Evolutionary conservation across 495 filamentous ascomycete genomes (phyloP), one percentile per base, ranked within the genome.

Genomic region (Umbilicaria muhlenbergii): DNA sequence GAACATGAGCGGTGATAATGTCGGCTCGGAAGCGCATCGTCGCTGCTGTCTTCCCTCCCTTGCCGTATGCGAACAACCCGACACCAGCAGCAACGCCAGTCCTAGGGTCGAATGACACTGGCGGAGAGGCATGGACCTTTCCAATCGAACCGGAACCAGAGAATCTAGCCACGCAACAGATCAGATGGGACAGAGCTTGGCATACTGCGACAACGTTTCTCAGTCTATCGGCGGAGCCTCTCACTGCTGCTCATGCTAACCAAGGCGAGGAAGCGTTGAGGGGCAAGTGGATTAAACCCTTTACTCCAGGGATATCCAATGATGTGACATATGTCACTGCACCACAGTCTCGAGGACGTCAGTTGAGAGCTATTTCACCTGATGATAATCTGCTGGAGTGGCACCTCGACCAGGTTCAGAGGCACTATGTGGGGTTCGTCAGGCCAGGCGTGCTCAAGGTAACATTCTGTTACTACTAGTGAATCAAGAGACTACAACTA

Each of bases 181-280:
- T 67, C 42, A 59, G 59, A 42, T 85, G 77, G 70, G 73, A 82
- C 49, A 68, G 73, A 42, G 75, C 81, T 33, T 86, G 83, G 80
- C 72, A 74, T 53, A 59, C 67, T 2, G 80, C 79, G 37, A 84
- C 78, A 11, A 61, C 66, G 33, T 74, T 71, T 38, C 69, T 88
- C 13, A 58, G 65, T 5, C 58, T 86, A 3, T 75, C 78, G 11
- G 58, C 66, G 17, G 50, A 51, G 45, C 47, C 45, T 6, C 15
- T 46, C 16, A 40, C 38, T 7, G 14, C 19, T 18, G 38, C 38
- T 24, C 3, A 44, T 17, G 12, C 45, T 31, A n/a, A 34, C 16
- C 40, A 46, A 14, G 41, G 43, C 41, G 46, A 43, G 18, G 38
- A 46, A 15, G 31, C 37, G 18, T 32, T 53, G 24, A 43, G 45